Evolutionary conservation across 1,284 basidiomycete species (phyloP), one percentile per base, ranked within the genome.

Genomic region (Pseudozyma sp.): DNA sequence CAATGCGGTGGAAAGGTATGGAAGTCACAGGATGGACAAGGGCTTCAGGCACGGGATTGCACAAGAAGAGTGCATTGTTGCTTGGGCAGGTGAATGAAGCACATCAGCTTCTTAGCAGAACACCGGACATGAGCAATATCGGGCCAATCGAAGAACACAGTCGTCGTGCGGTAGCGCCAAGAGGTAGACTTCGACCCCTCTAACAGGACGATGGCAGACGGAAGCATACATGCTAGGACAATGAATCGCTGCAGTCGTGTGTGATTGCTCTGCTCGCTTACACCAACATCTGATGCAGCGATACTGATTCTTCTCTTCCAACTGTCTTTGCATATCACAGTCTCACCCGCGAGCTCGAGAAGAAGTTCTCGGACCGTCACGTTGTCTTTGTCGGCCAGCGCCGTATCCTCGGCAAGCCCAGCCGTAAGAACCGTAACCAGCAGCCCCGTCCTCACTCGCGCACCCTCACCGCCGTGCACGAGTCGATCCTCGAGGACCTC

Each of bases 361-460:
- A 99, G 91, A 99, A 99, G 89, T 98, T 99, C 89, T 94, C 95
- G 58, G 94, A 97, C 88, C 92, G 95, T 85, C 96, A 97, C 88
- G 94, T 99, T 86, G 93, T 99, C 76, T 99, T 99, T 87, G 91
- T 99, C 86, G 95, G 93, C 64, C 97, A 99, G 89, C 95, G 97
- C 87, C 92, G 96, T 86, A 96, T 98, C 91, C 90, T 99, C 87
- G 92, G 92, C 89, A 98, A 97, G 89, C 95, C 96, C 75, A 95
- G 94, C 83, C 94, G 94, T 81, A 93, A 90, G 85, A 94, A 94
- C 63, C 92, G 92, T 77, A 91, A 92, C 82, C 90, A 92, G 89
- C 96, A 99, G 89, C 97, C 96, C 90, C 90, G 97, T 83, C 97
- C 97, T 79, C 92, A 95, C 82, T 94, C 90, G 87, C 93, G 97